These are phyloP conservation scores for Geosmithia flava DNA, from an alignment of 2,329 filamentous ascomycete genomes.

Conservation along the genomic window DNA sequence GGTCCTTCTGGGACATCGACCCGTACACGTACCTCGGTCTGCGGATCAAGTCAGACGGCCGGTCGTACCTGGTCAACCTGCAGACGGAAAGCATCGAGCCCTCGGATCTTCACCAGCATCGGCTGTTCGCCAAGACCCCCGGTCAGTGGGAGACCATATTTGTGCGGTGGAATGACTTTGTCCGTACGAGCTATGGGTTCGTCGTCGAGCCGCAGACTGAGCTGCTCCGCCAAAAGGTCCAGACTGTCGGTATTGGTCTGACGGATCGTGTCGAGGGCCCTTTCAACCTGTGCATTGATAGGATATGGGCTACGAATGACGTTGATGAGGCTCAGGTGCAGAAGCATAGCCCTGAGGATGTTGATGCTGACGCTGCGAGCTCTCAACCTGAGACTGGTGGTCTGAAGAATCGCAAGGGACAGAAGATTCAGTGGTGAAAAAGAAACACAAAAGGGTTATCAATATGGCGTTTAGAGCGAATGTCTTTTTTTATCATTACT, in stretches of 20 bases:
- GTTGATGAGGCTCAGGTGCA: slow-evolving; percentile 6
- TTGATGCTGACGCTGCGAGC: slow-evolving; percentile 4
- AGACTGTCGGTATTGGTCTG: slow-evolving; percentile 74
- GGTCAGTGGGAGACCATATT: slow-evolving; percentile 94
- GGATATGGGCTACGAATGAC: slow-evolving; percentile 80
- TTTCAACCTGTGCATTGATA: slow-evolving; percentile 76
- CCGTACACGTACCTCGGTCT: slow-evolving; percentile 79
- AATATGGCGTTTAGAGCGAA: neutral
- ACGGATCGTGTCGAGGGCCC: slow-evolving; percentile 83
- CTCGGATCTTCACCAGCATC: slow-evolving; percentile 92
- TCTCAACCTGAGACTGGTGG: neutral
- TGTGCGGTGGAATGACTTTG: slow-evolving; percentile 84
- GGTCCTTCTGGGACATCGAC: slow-evolving; percentile 78
- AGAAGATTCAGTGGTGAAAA: slow-evolving; percentile 22
- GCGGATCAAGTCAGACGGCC: slow-evolving; percentile 78
- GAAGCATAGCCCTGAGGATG: slow-evolving; percentile 5
- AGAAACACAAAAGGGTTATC: neutral
- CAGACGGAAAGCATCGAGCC: slow-evolving; percentile 90
- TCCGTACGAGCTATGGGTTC: slow-evolving; percentile 84
- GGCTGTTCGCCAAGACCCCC: slow-evolving; percentile 64
- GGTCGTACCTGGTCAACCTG: slow-evolving; percentile 88
- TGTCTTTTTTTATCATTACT: neutral
- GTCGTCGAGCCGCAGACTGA: slow-evolving; percentile 90
- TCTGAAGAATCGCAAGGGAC: slow-evolving; percentile 22
- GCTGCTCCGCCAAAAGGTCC: slow-evolving; percentile 74